These are phyloP conservation scores for Candida mesenterica DNA, from an alignment of 1,139 yeast species.

Conservation along the genomic window DNA sequence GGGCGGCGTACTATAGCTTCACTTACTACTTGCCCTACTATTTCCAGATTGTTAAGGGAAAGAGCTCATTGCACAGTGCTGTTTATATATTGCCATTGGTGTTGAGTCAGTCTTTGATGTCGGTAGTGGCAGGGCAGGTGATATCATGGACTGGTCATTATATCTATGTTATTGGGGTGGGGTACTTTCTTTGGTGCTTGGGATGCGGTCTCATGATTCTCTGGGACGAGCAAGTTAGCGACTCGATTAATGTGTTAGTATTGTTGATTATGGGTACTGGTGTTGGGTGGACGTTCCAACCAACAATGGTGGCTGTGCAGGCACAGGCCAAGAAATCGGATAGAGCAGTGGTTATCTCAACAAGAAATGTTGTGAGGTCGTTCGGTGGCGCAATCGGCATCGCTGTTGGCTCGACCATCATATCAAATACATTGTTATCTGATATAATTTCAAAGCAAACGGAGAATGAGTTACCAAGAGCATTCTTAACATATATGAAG, in stretches of 20 bases:
- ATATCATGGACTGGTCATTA: slow-evolving; percentile 45
- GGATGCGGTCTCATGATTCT: slow-evolving; percentile 38
- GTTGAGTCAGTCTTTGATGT: slow-evolving; percentile 36
- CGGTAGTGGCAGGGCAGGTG: slow-evolving; percentile 43
- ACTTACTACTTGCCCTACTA: slow-evolving; percentile 51
- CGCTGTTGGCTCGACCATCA: slow-evolving; percentile 42
- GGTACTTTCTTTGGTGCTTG: slow-evolving; percentile 44
- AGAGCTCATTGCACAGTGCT: slow-evolving; percentile 37
- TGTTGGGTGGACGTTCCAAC: slow-evolving; percentile 53
- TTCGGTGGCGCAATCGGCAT: slow-evolving; percentile 57
- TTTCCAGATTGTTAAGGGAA: slow-evolving; percentile 48
- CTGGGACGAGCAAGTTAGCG: slow-evolving; percentile 29
- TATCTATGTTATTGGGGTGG: slow-evolving; percentile 38
- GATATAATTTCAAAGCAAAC: slow-evolving; percentile 17
- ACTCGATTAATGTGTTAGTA: slow-evolving; percentile 34
- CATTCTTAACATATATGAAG: slow-evolving; percentile 21
- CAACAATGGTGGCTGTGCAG: slow-evolving; percentile 55
- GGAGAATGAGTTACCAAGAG: slow-evolving; percentile 9
- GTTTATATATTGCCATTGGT: slow-evolving; percentile 44
- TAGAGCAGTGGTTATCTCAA: slow-evolving; percentile 55
- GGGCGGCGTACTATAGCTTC: slow-evolving; percentile 46
- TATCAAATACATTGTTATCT: slow-evolving; percentile 36
- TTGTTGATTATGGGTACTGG: slow-evolving; percentile 49
- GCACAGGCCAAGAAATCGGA: slow-evolving; percentile 51
- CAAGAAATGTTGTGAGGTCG: slow-evolving; percentile 51